Evolutionary conservation across 2,329 filamentous ascomycete genomes (phyloP).

Genomic region (Pestalotiopsis fici): DNA sequence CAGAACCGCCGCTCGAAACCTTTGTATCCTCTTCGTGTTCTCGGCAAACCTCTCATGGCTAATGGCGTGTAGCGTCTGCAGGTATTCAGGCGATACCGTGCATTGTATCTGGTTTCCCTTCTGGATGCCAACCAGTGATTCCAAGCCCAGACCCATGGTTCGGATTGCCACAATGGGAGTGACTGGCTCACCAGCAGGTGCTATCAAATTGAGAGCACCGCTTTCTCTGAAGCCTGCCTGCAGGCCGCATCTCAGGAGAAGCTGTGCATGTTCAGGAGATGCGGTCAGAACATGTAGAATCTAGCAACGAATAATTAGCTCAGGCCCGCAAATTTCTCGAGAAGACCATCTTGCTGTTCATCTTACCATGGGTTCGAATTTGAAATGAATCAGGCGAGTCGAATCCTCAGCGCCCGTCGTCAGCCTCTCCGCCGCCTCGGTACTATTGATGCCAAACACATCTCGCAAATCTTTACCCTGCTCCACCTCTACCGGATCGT

Average conservation of each 20-base stretch:
- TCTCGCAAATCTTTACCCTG: slow-evolving; percentile 19
- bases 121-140: slow-evolving; percentile 73
- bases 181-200: slow-evolving; percentile 32
- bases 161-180: slow-evolving; percentile 82
- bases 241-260: slow-evolving; percentile 73
- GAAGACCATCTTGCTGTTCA: not conserved
- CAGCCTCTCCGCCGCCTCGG: slow-evolving; percentile 13
- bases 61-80: slow-evolving; percentile 66
- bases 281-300: slow-evolving; percentile 86
- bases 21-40: slow-evolving; percentile 67
- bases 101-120: slow-evolving; percentile 38
- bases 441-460: slow-evolving; percentile 31
- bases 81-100: slow-evolving; percentile 67
- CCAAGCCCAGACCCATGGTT: slow-evolving; percentile 78
- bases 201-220: slow-evolving; percentile 70
- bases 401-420: slow-evolving; percentile 18
- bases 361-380: slow-evolving; percentile 92
- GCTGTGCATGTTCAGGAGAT: slow-evolving; percentile 73
- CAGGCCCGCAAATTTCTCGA: not conserved
- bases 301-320: slow-evolving; percentile 41
- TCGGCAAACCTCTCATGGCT: slow-evolving; percentile 74
- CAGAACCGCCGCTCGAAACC: slow-evolving; percentile 59
- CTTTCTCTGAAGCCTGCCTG: slow-evolving; percentile 88
- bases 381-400: slow-evolving; percentile 71
- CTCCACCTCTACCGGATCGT: slow-evolving; percentile 61